phyloP scores from a whole-genome alignment of 2,329 filamentous ascomycete species.

The Apiospora hydei region DNA sequence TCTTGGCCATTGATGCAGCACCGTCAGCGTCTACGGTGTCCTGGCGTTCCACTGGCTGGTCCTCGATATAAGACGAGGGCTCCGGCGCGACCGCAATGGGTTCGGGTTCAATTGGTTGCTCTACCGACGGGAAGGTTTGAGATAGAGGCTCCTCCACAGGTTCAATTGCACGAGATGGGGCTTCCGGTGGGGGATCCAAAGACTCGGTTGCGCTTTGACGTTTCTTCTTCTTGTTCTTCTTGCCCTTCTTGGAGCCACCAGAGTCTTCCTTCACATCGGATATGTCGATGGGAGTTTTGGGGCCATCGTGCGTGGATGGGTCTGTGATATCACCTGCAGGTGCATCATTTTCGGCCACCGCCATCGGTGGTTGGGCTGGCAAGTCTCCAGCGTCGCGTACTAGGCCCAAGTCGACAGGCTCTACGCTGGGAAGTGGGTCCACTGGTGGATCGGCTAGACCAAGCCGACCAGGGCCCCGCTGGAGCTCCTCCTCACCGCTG shows the following conservation, averaged over 20 bases:
- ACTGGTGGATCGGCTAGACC: slow-evolving; percentile 31
- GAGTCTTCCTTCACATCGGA: slow-evolving; percentile 38
- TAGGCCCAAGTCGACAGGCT: not conserved
- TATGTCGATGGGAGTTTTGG: slow-evolving; percentile 32
- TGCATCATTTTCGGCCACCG: slow-evolving; percentile 27
- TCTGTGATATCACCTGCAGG: slow-evolving; percentile 25
- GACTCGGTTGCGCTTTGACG: slow-evolving; percentile 32
- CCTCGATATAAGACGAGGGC: not conserved
- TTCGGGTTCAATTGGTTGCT: not conserved
- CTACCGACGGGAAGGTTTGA: slow-evolving; percentile 12
- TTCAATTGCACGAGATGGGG: slow-evolving; percentile 24
- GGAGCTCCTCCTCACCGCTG: slow-evolving; percentile 36
- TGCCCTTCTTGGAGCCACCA: slow-evolving; percentile 42
- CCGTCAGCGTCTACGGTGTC: not conserved
- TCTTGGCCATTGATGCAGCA: slow-evolving; percentile 30
- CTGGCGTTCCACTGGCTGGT: not conserved
- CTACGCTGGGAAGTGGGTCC: slow-evolving; percentile 30
- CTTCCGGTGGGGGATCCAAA: slow-evolving; percentile 26
- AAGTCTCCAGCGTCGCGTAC: slow-evolving; percentile 31
- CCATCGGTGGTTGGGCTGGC: slow-evolving; percentile 31
- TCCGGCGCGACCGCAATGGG: not conserved
- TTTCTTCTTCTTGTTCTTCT: slow-evolving; percentile 42
- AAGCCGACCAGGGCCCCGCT: slow-evolving; percentile 32
- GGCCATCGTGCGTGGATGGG: slow-evolving; percentile 30
- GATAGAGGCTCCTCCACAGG: slow-evolving; percentile 28